phyloP scores from a whole-genome alignment of 2,329 filamentous ascomycete genomes.

The Nigrospora sphaerica region DNA sequence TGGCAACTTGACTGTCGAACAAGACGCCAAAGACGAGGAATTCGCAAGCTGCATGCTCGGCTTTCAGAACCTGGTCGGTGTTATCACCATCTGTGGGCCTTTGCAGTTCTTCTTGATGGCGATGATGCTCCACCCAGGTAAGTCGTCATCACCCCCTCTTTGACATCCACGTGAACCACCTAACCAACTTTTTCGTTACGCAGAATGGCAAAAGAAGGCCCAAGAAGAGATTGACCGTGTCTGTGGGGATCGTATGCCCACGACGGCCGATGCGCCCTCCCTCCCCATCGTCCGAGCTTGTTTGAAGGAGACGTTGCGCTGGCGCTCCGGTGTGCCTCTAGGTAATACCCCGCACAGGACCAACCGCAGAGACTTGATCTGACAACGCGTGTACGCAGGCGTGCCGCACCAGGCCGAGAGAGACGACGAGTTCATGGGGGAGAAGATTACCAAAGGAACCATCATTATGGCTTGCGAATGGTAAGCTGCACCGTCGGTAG shows the following conservation, averaged over 20 bases:
- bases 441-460: slow-evolving; percentile 39
- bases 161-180: no score
- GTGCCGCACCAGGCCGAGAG: slow-evolving; percentile 42
- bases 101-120: slow-evolving; percentile 45
- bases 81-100: slow-evolving; percentile 41
- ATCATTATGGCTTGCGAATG: slow-evolving; percentile 44
- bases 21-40: slow-evolving; percentile 33
- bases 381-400: slow-evolving; percentile 16
- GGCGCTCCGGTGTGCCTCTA: slow-evolving; percentile 48
- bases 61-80: slow-evolving; percentile 43
- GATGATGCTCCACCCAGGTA: slow-evolving; percentile 40
- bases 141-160: no score
- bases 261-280: slow-evolving; percentile 37
- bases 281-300: slow-evolving; percentile 48
- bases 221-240: slow-evolving; percentile 52
- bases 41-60: slow-evolving; percentile 44
- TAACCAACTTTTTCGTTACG: no score
- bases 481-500: slow-evolving; percentile 19
- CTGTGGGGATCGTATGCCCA: slow-evolving; percentile 46
- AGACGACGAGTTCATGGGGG: slow-evolving; percentile 38
- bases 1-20: slow-evolving; percentile 31
- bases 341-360: slow-evolving; percentile 17
- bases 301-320: slow-evolving; percentile 51
- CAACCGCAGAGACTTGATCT: background rate
- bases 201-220: slow-evolving; percentile 41